Conservation (phyloP, 148 eudicot species). For the Spergularia bocconei region DNA sequence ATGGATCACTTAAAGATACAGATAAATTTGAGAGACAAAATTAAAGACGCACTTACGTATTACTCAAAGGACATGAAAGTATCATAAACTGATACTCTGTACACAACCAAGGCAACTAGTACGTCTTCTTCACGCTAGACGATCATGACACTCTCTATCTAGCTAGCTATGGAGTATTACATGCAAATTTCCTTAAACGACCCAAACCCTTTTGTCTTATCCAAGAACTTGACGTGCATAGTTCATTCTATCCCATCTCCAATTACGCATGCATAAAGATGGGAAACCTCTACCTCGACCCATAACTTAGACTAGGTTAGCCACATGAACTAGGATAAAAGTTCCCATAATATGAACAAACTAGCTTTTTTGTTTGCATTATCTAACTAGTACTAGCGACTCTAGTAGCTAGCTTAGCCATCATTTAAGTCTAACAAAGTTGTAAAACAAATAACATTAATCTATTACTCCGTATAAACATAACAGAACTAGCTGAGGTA, state of each 20-base stretch:
- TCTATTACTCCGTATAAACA: no score
- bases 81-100: no score
- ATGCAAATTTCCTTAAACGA: background rate
- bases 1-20: no score
- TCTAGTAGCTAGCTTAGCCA: no score
- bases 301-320: conserved; percentile 18
- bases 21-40: no score
- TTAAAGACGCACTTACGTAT: no score
- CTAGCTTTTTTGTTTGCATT: background rate
- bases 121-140: background rate
- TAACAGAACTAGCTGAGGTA: no score
- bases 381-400: no score
- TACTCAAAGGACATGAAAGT: no score
- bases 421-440: no score
- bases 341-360: background rate
- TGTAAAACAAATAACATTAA: no score
- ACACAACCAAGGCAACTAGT: no score
- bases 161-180: background rate
- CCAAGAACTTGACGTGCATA: background rate
- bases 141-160: background rate
- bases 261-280: background rate
- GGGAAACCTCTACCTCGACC: background rate
- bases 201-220: background rate
- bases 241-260: background rate
- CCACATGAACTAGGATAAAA: background rate